Conservation (phyloP, 2,329 filamentous ascomycete species). For the Fusarium praegraminearum region DNA sequence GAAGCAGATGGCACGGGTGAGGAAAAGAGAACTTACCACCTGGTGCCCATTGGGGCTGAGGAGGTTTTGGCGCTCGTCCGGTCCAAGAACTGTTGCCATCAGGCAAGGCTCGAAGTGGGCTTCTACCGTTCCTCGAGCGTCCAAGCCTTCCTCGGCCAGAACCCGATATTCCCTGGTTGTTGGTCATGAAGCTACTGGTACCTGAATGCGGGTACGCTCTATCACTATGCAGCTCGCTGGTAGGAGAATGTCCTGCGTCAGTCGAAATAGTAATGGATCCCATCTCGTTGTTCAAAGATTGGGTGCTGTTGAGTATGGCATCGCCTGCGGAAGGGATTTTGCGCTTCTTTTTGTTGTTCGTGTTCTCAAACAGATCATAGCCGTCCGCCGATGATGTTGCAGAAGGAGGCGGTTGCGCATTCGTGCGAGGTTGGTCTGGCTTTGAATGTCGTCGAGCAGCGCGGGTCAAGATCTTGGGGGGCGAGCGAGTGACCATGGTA, state of each 20-base stretch:
- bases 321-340: constrained; percentile 94
- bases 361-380: constrained; percentile 98
- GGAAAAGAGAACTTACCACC: constrained; percentile 57
- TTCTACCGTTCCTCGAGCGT: constrained; percentile 71
- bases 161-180: constrained; percentile 76
- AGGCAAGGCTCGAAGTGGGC: constrained; percentile 69
- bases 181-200: constrained; percentile 64
- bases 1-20: background rate
- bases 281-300: constrained; percentile 56
- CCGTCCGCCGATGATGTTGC: constrained; percentile 81
- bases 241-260: constrained; percentile 35
- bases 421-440: constrained; percentile 58
- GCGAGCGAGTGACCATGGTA: constrained; percentile 59
- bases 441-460: constrained; percentile 58
- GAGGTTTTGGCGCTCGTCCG: constrained; percentile 60
- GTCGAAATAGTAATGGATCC: constrained; percentile 51
- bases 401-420: constrained; percentile 71
- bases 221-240: constrained; percentile 50
- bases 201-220: constrained; percentile 47
- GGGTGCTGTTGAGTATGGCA: constrained; percentile 61
- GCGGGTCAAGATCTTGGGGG: constrained; percentile 60
- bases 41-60: constrained; percentile 59
- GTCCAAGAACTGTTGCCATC: constrained; percentile 70
- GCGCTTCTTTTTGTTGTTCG: constrained; percentile 98
- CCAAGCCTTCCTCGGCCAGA: constrained; percentile 86